Conservation (phyloP, 2,329 filamentous ascomycete genomes). For the Fusarium dlaminii region DNA sequence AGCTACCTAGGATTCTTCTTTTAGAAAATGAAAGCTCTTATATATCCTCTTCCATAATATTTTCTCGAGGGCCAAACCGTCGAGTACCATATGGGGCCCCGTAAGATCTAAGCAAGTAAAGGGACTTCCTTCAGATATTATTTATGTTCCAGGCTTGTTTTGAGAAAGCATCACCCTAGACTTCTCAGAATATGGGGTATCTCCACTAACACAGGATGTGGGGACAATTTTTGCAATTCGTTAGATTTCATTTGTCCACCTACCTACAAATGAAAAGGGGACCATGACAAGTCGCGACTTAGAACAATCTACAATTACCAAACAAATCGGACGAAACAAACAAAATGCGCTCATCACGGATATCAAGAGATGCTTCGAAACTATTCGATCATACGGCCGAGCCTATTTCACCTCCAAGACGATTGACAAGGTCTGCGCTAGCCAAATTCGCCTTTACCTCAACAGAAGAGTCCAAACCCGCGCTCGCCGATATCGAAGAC, state of each 20-base stretch:
- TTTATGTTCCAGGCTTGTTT: background rate
- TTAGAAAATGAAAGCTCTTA: background rate
- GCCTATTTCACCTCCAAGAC: slow-evolving; percentile 49
- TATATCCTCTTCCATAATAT: no score
- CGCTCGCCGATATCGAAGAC: slow-evolving; percentile 67
- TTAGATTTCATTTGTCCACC: slow-evolving; percentile 10
- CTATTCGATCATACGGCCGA: slow-evolving; percentile 54
- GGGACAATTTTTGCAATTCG: slow-evolving; percentile 7
- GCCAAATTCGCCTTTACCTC: slow-evolving; percentile 57
- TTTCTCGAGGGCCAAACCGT: background rate
- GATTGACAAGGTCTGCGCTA: slow-evolving; percentile 60
- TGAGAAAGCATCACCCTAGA: background rate
- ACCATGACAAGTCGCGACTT: slow-evolving; percentile 15
- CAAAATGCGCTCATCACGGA: slow-evolving; percentile 65
- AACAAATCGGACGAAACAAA: background rate
- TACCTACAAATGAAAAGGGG: slow-evolving; percentile 8
- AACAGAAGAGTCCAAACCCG: slow-evolving; percentile 34
- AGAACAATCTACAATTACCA: background rate
- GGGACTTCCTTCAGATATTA: background rate
- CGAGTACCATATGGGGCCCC: background rate
- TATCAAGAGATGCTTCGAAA: slow-evolving; percentile 67
- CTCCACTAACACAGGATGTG: slow-evolving; percentile 17
- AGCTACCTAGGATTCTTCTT: background rate
- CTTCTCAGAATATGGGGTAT: background rate
- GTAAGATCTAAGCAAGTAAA: background rate